Evolutionary conservation across 164 flowering plant species (phyloP).

Genomic region (Macadamia tetraphylla): DNA sequence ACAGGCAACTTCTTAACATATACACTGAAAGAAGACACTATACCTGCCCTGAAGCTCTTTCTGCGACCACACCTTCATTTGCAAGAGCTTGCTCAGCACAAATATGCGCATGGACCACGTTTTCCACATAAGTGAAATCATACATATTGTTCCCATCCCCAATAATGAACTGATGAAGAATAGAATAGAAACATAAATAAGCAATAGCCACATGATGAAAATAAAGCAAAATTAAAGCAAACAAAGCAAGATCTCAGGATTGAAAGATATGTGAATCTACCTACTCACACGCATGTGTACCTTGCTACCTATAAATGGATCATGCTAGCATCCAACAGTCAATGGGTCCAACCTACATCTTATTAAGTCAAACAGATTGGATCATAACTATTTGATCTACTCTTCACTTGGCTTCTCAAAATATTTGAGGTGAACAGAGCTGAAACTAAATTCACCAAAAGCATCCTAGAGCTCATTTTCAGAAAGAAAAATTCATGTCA

Average conservation of each 20-base stretch:
- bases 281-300: not conserved
- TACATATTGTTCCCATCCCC: conserved; percentile 89
- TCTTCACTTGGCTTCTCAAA: not conserved
- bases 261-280: not conserved
- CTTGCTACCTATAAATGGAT: not conserved
- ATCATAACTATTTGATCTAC: not conserved
- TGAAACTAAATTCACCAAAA: not conserved
- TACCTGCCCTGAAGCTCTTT: conserved; percentile 93
- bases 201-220: not conserved
- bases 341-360: not conserved
- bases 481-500: too few relatives aligned
- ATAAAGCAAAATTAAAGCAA: not conserved
- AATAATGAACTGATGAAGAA: conserved; percentile 65
- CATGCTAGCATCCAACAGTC: not conserved
- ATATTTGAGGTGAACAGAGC: not conserved
- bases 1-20: not conserved
- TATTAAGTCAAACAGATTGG: not conserved
- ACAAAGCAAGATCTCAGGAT: not conserved
- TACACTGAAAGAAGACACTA: not conserved
- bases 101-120: conserved; percentile 91
- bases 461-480: too few relatives aligned
- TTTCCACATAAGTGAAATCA: conserved; percentile 94
- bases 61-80: conserved; percentile 50
- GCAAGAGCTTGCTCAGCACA: conserved; percentile 96
- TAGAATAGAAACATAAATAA: not conserved